Evolutionary conservation across 768 basidiomycete genomes (phyloP), one percentile per base, ranked within the genome.

Genomic region (Leccinum rimulosum): DNA sequence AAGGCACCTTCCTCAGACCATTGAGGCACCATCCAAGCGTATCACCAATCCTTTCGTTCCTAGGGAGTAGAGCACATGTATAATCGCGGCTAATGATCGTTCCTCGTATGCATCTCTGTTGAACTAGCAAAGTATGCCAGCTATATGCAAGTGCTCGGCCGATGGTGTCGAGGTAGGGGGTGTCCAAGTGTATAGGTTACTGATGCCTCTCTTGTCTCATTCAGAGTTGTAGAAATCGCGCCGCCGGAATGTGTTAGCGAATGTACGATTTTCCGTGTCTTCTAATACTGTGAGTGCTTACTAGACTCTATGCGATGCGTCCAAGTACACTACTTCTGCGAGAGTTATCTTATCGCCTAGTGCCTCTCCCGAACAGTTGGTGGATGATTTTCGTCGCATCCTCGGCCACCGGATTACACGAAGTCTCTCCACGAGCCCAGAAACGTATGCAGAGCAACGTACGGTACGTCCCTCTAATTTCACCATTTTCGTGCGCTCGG

Each of bases 1-100:
- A 17, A 84, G 79, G 73, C 71, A 60, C 33, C 79, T 90, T 17
- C 89, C 88, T 11, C 76, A 79, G 35, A 75, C 91, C 54, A 80
- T 94, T 19, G 85, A 84, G 52, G 84, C 91, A 1, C 89, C 89
- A 54, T 79, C 88, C 3, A 84, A 85, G 61, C 86, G 88, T 59
- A 81, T 82, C 55, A 89, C 85, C 66, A 89, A 84, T 65, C 91
- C 91, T n/a, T 92, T 93, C 71, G 79, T 86, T 56, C 88, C 91
- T 64, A 81, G 80, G 69, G 89, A 90, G 62, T 81, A 79, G 72
- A 65, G n/a, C 51, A 53, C 61, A 56, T 65, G 47, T 55, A 55
- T 50, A 54, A 49, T 59, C 28, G 50, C 27, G 14, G 35, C 52
- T 57, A 62, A 51, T 62, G 45, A 10, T 57, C 11, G 25, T 33